These are phyloP conservation scores for Haematococcus lacustris DNA, from an alignment of 139 green algal species.

Conservation along the genomic window DNA sequence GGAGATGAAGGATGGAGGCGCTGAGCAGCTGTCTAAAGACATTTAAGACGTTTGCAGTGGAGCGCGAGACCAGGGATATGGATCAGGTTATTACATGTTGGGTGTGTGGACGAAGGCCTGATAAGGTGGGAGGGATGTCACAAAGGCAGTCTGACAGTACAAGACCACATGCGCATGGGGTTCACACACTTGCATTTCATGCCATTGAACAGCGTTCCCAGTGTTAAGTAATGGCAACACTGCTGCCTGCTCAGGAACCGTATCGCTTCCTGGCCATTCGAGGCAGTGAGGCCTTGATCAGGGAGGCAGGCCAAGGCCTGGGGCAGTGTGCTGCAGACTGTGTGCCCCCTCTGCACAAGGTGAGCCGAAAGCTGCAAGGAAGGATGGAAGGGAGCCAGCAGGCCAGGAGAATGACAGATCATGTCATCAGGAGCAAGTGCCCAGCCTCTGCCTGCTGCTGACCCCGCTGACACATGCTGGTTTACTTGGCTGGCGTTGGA, in stretches of 20 bases:
- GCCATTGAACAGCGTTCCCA: too few species aligned
- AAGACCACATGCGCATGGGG: background rate
- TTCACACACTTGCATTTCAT: background rate
- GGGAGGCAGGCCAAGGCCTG: slow-evolving; percentile 9
- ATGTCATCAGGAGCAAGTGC: too few species aligned
- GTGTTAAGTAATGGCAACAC: background rate
- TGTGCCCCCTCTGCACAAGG: slow-evolving; percentile 10
- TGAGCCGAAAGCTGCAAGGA: too few species aligned
- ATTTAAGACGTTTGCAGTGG: background rate
- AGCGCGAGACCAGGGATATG: background rate
- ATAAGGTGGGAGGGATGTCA: background rate
- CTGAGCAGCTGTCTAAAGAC: background rate
- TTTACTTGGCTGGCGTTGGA: too few species aligned
- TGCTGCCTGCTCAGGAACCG: slow-evolving; percentile 14
- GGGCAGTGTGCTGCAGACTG: slow-evolving; percentile 15
- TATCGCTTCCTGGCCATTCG: slow-evolving; percentile 39
- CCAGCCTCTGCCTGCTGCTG: too few species aligned
- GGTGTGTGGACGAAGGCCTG: background rate
- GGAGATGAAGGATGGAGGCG: background rate
- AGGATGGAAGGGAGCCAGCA: too few species aligned
- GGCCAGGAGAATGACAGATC: too few species aligned
- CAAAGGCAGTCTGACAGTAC: background rate
- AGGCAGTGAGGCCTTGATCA: slow-evolving; percentile 26
- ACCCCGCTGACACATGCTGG: too few species aligned
- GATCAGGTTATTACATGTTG: background rate